Percentiles rank a stretch among this genome's conserved stretches.
Conservation (phyloP, 2,329 filamentous ascomycete genomes). For the Scedosporium aurantiacum region DNA sequence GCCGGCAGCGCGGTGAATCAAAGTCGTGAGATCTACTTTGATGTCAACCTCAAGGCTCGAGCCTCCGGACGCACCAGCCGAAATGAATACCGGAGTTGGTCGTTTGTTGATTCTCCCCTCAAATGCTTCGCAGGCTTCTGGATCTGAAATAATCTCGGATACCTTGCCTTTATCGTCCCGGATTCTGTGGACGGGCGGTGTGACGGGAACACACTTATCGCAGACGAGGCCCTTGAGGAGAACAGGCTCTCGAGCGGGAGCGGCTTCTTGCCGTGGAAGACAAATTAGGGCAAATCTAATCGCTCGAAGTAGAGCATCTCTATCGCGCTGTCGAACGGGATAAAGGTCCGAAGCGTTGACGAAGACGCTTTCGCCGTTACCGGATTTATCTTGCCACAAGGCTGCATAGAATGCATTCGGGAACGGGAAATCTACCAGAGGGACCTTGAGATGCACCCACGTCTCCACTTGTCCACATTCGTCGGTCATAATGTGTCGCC, state of each 20-base stretch:
- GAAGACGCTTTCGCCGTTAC: not conserved
- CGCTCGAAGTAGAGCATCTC: not conserved
- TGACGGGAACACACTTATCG: not conserved
- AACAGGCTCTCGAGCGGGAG: not conserved
- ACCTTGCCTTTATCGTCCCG: not conserved
- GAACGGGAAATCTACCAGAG: not conserved
- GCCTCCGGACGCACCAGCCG: not conserved
- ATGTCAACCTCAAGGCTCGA: conserved; percentile 8
- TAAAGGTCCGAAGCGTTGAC: not conserved
- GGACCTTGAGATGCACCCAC: not conserved
- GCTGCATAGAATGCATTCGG: not conserved
- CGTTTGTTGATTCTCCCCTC: conserved; percentile 7
- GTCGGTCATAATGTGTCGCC: not conserved
- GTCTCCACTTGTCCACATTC: not conserved
- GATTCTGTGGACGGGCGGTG: not conserved
- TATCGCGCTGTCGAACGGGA: not conserved
- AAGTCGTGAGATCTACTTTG: conserved; percentile 9
- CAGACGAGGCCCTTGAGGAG: not conserved
- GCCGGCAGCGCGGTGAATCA: conserved; percentile 11
- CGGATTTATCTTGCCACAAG: not conserved
- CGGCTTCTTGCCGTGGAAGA: not conserved
- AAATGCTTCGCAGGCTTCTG: conserved; percentile 7
- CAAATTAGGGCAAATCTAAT: not conserved
- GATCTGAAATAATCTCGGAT: conserved; percentile 4
- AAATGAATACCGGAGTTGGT: conserved; percentile 8